A percentile compares a stretch with the other conserved stretches of the same genome.
These are phyloP conservation scores for Komagataella ulmi DNA, from an alignment of 805 yeast genomes.

Conservation along the genomic window DNA sequence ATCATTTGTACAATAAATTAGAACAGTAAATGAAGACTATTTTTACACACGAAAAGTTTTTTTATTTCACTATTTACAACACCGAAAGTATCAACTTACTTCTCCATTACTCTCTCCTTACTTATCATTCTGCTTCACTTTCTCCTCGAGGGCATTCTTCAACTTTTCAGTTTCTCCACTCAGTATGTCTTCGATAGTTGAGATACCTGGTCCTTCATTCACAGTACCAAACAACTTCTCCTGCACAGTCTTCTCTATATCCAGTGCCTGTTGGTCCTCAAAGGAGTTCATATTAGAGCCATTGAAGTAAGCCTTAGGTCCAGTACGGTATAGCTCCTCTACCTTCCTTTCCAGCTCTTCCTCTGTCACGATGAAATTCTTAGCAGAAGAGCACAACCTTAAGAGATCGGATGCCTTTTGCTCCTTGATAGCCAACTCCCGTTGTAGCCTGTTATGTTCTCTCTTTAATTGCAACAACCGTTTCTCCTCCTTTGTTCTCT, in stretches of 20 bases:
- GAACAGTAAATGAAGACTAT: background rate
- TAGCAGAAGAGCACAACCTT: conserved; percentile 59
- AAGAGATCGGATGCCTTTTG: conserved; percentile 43
- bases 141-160: background rate
- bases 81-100: background rate
- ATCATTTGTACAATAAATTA: background rate
- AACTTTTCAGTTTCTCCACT: background rate
- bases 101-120: background rate
- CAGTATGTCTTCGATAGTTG: background rate
- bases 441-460: conserved; percentile 47
- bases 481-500: conserved; percentile 59
- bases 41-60: background rate
- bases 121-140: background rate
- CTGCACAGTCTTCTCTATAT: background rate
- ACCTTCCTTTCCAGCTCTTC: conserved; percentile 45
- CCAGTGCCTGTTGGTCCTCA: background rate
- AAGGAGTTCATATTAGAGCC: background rate
- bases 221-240: background rate
- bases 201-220: background rate
- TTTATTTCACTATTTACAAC: background rate
- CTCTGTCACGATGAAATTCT: conserved; percentile 61
- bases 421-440: conserved; percentile 38
- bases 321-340: conserved; percentile 14
- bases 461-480: conserved; percentile 45
- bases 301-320: background rate